Conservation (phyloP, 2,329 filamentous ascomycete genomes). For the Botrytis tulipae region DNA sequence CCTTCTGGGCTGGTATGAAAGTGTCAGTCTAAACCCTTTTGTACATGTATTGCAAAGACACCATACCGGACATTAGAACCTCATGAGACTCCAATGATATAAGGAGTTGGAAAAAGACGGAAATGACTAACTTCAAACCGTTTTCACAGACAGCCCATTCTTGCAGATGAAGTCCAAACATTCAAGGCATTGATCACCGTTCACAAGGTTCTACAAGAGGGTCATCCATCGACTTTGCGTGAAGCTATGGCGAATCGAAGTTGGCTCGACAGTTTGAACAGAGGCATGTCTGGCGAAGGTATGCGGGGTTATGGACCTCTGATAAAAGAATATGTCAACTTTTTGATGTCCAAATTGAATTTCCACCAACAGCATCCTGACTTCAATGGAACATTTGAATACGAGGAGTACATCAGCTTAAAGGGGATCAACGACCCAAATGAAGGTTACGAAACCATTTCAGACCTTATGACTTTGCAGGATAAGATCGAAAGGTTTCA, state of each 20-base stretch:
- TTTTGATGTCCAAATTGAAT: constrained; percentile 87
- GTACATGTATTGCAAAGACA: neutral
- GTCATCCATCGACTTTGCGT: constrained; percentile 80
- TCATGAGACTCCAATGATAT: neutral
- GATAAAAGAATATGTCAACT: constrained; percentile 96
- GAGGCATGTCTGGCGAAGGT: constrained; percentile 79
- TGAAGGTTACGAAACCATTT: constrained; percentile 95
- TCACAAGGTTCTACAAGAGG: constrained; percentile 96
- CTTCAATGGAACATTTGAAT: constrained; percentile 98
- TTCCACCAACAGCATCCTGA: constrained; percentile 97
- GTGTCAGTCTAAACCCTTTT: constrained; percentile 60
- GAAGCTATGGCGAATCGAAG: constrained; percentile 85
- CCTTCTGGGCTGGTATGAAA: constrained; percentile 98
- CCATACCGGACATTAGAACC: neutral
- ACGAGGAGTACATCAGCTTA: constrained; percentile 97
- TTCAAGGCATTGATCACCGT: constrained; percentile 98
- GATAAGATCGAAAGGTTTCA: constrained; percentile 99
- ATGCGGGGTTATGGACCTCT: constrained; percentile 86
- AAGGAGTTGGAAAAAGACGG: constrained; percentile 11
- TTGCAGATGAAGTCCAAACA: constrained; percentile 97
- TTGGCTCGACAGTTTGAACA: constrained; percentile 90
- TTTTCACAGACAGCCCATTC: constrained; percentile 78
- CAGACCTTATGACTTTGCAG: constrained; percentile 92
- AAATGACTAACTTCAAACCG: constrained; percentile 22
- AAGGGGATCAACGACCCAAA: constrained; percentile 99